Percentiles rank a stretch among this genome's conserved stretches.
phyloP scores from a whole-genome alignment of 495 filamentous ascomycete species.

The Podospora anserina region DNA sequence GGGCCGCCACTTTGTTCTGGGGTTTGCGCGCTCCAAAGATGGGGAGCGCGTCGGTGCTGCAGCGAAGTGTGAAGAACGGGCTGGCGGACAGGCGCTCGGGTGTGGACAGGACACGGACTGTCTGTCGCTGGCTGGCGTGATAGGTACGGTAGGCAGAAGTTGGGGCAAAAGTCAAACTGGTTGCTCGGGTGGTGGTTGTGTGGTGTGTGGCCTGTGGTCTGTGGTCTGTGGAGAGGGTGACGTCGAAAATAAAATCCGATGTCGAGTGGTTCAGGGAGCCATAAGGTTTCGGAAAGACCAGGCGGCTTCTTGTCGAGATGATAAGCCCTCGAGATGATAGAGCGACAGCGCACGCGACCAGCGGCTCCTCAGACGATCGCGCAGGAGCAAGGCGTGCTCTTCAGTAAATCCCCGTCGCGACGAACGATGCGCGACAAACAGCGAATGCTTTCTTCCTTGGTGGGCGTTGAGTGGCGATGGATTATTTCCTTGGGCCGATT shows the following conservation, averaged over 20 bases:
- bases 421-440: neutral
- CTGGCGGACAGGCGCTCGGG: neutral
- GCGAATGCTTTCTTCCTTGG: neutral
- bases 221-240: slow-evolving; percentile 13
- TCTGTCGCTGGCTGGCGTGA: neutral
- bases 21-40: slow-evolving; percentile 15
- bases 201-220: slow-evolving; percentile 7
- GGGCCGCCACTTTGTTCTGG: slow-evolving; percentile 45
- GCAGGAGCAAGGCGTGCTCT: neutral
- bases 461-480: slow-evolving; percentile 11
- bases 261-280: slow-evolving; percentile 10
- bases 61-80: neutral
- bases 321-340: neutral
- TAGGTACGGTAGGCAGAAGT: neutral
- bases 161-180: slow-evolving; percentile 9
- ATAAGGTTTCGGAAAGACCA: slow-evolving; percentile 20
- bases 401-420: neutral
- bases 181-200: slow-evolving; percentile 14
- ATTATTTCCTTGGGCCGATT: slow-evolving; percentile 23
- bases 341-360: slow-evolving; percentile 10
- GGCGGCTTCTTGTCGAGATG: slow-evolving; percentile 10
- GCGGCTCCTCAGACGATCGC: neutral
- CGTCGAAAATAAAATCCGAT: slow-evolving; percentile 16
- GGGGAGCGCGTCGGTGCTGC: slow-evolving; percentile 7
- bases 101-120: slow-evolving; percentile 3